Conservation (phyloP, 352 stramenopile genomes). For the Pythium chondricola region DNA sequence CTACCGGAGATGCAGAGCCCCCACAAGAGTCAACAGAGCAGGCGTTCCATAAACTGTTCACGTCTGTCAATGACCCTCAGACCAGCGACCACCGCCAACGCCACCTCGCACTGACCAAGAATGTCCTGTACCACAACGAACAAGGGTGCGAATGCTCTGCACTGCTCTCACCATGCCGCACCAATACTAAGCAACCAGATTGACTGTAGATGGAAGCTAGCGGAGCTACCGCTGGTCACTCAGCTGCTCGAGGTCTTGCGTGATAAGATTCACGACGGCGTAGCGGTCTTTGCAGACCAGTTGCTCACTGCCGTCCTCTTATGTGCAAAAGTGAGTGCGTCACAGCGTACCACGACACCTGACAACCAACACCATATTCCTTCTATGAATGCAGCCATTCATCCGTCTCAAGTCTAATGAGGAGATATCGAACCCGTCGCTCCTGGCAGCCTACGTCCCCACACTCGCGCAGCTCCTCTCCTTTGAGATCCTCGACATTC, state of each 20-base stretch:
- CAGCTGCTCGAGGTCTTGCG: slow-evolving; percentile 49
- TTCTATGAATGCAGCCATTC: slow-evolving; percentile 39
- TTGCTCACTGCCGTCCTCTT: slow-evolving; percentile 34
- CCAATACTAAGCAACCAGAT: no score
- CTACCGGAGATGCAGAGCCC: background rate
- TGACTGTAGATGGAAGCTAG: slow-evolving; percentile 60
- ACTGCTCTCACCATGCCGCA: no score
- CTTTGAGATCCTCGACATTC: slow-evolving; percentile 48
- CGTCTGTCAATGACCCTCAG: slow-evolving; percentile 48
- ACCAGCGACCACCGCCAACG: slow-evolving; percentile 56
- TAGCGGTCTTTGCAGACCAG: slow-evolving; percentile 30
- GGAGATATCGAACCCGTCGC: slow-evolving; percentile 51
- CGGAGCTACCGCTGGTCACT: slow-evolving; percentile 51
- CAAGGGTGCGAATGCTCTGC: slow-evolving; percentile 25
- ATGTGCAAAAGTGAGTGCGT: slow-evolving; percentile 34
- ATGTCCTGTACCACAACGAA: slow-evolving; percentile 72
- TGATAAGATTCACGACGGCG: slow-evolving; percentile 47
- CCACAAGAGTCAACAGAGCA: slow-evolving; percentile 23
- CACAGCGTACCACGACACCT: background rate
- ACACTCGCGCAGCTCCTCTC: slow-evolving; percentile 55
- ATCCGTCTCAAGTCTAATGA: slow-evolving; percentile 72
- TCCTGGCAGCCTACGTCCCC: slow-evolving; percentile 41
- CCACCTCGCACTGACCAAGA: slow-evolving; percentile 70
- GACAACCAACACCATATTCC: background rate
- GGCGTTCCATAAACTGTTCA: slow-evolving; percentile 65